These are phyloP conservation scores for Hymenoscyphus infarciens DNA, from an alignment of 2,329 filamentous ascomycete species.

Conservation along the genomic window DNA sequence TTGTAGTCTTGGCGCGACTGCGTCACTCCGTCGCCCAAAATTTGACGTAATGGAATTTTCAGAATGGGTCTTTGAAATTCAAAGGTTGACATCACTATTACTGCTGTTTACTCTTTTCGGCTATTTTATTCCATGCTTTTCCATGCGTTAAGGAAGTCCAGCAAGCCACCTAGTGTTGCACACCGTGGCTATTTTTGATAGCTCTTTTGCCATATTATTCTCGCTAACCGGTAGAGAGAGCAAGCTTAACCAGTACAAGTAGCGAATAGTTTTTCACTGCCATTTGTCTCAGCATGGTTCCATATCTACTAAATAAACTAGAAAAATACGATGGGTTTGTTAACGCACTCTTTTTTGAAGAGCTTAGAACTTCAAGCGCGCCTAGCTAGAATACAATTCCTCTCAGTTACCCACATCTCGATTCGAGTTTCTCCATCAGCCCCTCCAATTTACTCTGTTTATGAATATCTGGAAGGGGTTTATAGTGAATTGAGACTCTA, in stretches of 20 bases:
- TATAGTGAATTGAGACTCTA: too few species aligned
- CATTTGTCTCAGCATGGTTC: not conserved
- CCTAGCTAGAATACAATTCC: not conserved
- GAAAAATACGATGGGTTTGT: not conserved
- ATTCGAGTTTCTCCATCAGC: not conserved
- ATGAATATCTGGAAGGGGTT: too few species aligned
- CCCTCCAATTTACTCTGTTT: not conserved
- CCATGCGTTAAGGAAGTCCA: not conserved
- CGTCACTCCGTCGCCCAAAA: not conserved
- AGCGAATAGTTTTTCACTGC: not conserved
- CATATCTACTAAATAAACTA: not conserved
- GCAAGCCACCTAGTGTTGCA: not conserved
- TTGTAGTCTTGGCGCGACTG: not conserved
- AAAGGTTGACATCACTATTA: not conserved
- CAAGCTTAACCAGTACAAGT: not conserved
- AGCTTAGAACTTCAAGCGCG: not conserved
- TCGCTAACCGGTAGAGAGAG: not conserved
- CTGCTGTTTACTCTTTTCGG: not conserved
- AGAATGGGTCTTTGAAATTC: not conserved
- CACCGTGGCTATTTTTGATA: not conserved
- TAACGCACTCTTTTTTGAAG: not conserved
- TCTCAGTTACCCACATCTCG: not conserved
- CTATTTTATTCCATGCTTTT: not conserved
- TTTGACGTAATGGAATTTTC: not conserved
- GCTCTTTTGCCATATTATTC: not conserved